Percentiles rank a stretch among this genome's conserved stretches.
Evolutionary conservation across 306 rosid species (phyloP).

Genomic region (Medicago arabica): DNA sequence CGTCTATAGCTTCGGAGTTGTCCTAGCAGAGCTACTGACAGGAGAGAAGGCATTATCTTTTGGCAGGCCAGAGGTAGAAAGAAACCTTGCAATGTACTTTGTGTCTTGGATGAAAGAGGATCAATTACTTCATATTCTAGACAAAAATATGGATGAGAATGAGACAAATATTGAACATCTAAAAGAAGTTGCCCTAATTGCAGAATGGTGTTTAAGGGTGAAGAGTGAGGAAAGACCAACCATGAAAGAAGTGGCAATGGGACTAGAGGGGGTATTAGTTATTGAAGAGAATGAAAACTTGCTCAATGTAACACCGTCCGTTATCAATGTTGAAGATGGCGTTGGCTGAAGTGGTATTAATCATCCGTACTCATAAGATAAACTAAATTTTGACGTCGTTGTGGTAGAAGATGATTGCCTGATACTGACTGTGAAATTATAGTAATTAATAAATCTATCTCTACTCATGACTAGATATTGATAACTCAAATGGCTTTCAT

Average conservation of each 20-base stretch:
- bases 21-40: not conserved
- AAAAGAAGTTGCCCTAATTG: slow-evolving; percentile 47
- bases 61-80: slow-evolving; percentile 33
- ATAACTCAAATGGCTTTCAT: too few relatives aligned
- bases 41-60: slow-evolving; percentile 34
- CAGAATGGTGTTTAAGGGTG: slow-evolving; percentile 45
- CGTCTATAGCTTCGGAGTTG: not conserved
- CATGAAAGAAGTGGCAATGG: slow-evolving; percentile 54
- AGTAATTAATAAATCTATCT: too few relatives aligned
- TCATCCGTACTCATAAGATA: too few relatives aligned
- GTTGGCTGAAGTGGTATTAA: too few relatives aligned
- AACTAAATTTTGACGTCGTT: too few relatives aligned
- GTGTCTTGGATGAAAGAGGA: not conserved
- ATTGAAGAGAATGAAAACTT: not conserved
- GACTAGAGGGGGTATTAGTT: slow-evolving; percentile 51
- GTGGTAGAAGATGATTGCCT: too few relatives aligned
- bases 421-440: too few relatives aligned
- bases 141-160: not conserved
- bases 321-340: not conserved
- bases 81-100: slow-evolving; percentile 49
- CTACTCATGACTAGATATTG: too few relatives aligned
- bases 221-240: slow-evolving; percentile 45
- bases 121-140: not conserved
- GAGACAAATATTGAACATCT: slow-evolving; percentile 39
- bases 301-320: not conserved